These are phyloP conservation scores for Alternaria brassicae DNA, from an alignment of 2,329 filamentous ascomycete species.

Conservation along the genomic window DNA sequence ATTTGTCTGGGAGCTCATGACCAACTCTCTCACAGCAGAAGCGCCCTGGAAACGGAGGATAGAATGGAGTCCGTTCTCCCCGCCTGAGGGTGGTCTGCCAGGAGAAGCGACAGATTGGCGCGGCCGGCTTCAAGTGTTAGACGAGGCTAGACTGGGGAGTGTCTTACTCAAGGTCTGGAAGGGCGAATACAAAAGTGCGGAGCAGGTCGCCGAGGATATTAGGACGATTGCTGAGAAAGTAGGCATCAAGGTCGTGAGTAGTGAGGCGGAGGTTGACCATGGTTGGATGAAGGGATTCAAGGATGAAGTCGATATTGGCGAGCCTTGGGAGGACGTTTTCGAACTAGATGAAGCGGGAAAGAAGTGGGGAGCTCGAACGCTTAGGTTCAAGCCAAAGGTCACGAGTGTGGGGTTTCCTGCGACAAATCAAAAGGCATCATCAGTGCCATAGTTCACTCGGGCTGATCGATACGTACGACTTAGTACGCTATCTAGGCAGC, in stretches of 20 bases:
- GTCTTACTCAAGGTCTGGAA: slow-evolving; percentile 17
- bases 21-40: neutral
- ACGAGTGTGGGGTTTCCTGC: neutral
- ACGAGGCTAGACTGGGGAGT: slow-evolving; percentile 14
- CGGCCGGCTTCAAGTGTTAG: slow-evolving; percentile 5
- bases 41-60: neutral
- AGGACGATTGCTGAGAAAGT: neutral
- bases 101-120: neutral
- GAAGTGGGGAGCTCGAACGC: neutral
- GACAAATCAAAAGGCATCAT: neutral
- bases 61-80: slow-evolving; percentile 2
- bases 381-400: slow-evolving; percentile 1
- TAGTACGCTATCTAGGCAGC: neutral
- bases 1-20: slow-evolving; percentile 16
- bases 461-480: neutral
- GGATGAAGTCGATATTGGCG: slow-evolving; percentile 8
- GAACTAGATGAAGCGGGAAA: slow-evolving; percentile 3
- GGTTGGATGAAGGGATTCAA: neutral
- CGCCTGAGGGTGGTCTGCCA: neutral
- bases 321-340: slow-evolving; percentile 12
- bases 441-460: neutral
- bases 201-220: slow-evolving; percentile 7
- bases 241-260: slow-evolving; percentile 8
- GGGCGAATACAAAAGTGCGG: slow-evolving; percentile 6
- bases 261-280: neutral